Percentiles rank a stretch among this genome's conserved stretches.
These are phyloP conservation scores for Lodderomyces parapsilosis DNA, from an alignment of 1,139 yeast species.

Conservation along the genomic window DNA sequence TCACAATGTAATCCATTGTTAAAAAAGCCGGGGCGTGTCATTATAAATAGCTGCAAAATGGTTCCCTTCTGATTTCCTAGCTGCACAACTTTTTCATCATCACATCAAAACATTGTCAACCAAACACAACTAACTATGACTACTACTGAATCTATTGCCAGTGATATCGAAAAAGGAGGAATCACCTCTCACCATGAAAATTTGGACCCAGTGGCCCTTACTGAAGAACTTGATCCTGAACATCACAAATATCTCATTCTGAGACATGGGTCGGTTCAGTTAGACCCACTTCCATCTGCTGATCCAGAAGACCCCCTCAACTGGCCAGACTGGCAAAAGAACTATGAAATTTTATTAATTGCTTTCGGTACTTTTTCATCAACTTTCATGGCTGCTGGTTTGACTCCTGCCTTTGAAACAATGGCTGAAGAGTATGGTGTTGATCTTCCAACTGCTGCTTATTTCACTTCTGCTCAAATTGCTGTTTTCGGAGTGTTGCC, in stretches of 20 bases:
- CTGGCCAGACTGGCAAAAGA: constrained; percentile 17
- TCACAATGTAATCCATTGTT: too few species aligned
- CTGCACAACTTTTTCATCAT: too few species aligned
- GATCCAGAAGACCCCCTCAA: constrained; percentile 19
- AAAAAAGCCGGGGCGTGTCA: too few species aligned
- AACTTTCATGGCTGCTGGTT: constrained; percentile 20
- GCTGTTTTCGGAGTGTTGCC: constrained; percentile 17
- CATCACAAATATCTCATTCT: constrained; percentile 15
- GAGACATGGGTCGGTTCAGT: constrained; percentile 17
- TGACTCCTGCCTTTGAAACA: constrained; percentile 17
- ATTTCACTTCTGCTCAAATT: constrained; percentile 18
- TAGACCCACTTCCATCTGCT: constrained; percentile 18
- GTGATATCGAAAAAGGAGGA: constrained; percentile 4
- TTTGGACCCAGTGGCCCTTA: too few species aligned
- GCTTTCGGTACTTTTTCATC: constrained; percentile 17
- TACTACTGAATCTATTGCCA: not conserved
- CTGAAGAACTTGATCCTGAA: constrained; percentile 6
- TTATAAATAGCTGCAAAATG: too few species aligned
- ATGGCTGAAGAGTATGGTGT: constrained; percentile 15
- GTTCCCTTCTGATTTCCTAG: too few species aligned
- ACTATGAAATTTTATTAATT: constrained; percentile 15
- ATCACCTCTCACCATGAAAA: not conserved
- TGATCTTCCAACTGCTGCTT: constrained; percentile 15
- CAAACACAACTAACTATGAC: not conserved
- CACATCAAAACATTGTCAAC: not conserved